Conservation (phyloP, 371 early-diverging fungal species). For the Zopfochytrium polystomum region DNA sequence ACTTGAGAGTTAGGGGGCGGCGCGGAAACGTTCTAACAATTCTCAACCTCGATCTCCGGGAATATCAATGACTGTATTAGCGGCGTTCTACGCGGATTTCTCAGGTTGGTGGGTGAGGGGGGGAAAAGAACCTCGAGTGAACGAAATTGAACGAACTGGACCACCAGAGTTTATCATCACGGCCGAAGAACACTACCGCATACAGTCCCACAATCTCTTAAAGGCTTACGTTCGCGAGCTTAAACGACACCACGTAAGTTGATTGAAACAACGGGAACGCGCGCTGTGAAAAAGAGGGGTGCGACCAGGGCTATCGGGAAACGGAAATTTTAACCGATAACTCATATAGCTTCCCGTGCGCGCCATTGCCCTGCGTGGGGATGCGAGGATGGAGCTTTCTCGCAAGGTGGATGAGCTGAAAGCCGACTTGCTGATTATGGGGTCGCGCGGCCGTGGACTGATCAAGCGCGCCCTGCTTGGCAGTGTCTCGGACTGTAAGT, state of each 20-base stretch:
- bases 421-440: background rate
- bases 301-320: conserved; percentile 60
- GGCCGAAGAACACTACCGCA: conserved; percentile 16
- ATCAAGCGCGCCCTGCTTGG: conserved; percentile 32
- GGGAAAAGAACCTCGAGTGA: no score
- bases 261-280: background rate
- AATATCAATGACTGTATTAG: no score
- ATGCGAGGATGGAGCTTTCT: conserved; percentile 1
- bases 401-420: background rate
- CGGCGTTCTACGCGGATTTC: no score
- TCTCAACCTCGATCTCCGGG: no score
- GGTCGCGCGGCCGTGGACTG: background rate
- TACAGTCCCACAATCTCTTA: conserved; percentile 18
- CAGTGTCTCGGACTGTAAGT: conserved; percentile 41
- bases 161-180: conserved; percentile 10
- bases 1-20: no score
- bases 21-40: no score
- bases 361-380: background rate
- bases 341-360: background rate
- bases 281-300: conserved; percentile 25
- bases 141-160: no score
- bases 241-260: background rate
- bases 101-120: no score
- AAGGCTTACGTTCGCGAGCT: conserved; percentile 3
- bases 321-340: conserved; percentile 18